Evolutionary conservation across 2,329 filamentous ascomycete species (phyloP), one percentile per base, ranked within the genome.

Genomic region (Trichocomaceae sp.): DNA sequence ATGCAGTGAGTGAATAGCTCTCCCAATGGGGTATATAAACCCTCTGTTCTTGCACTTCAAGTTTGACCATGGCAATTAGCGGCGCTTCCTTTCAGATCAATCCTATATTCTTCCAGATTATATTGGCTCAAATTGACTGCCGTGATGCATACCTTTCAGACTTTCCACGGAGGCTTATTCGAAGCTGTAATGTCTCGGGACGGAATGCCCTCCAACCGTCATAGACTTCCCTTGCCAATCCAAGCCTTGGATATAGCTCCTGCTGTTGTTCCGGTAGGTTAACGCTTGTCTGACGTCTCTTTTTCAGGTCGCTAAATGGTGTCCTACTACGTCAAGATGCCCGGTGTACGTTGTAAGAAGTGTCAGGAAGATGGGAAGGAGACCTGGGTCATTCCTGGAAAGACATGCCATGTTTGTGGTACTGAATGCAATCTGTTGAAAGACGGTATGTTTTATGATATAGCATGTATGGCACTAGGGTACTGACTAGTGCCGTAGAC

Each of bases 321-420:
- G 29, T 31, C 23, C 8, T 33, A 12, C 26, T 47, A 4, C 19
- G 9, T 19, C 15, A 35, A 57, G 55, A 57, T 57, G 55, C 51
- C 51, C 37, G 51, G 55, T 9, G 47, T 54, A 19, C 46, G 41
- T 31, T 57, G 55, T 35, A 39, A 23, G 39, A 41, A 20, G 3
- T 57, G 55, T 19, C 33, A 42, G n/a, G 41, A 42, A n/a, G 22
- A 50, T 39, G 55, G 55, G 13, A 29, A 37, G 12, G 55, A 57
- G n/a, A 57, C 55, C 42, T 57, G 55, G 55, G 55, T 57, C 12
- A 57, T 57, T 41, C 55, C 50, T 22, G 55, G 55, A 7, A 53
- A 57, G 35, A 35, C 47, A 17, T 57, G 55, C 19, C 55, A 57
- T 29, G 29, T 57, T 29, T 57, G 55, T 41, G 55, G 55, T 6